Percentiles rank a stretch among this genome's conserved stretches.
phyloP scores from a whole-genome alignment of 352 stramenopile genomes.

The Phytophthora ramorum region DNA sequence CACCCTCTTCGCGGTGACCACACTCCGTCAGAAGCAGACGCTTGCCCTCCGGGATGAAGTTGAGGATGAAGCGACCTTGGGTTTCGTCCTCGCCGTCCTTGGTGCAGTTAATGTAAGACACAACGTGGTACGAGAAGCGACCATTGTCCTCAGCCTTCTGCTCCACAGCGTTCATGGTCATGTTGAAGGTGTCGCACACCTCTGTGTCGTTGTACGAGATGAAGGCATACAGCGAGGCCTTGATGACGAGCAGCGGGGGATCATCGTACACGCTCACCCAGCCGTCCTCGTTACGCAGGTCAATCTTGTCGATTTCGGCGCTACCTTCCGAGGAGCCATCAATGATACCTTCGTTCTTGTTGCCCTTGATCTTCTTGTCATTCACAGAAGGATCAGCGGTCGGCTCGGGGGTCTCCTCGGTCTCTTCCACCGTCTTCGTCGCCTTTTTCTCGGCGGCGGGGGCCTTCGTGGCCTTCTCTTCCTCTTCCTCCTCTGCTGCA shows the following conservation, averaged over 20 bases:
- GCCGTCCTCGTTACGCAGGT: conserved; percentile 70
- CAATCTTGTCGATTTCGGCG: conserved; percentile 88
- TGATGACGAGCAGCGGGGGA: conserved; percentile 80
- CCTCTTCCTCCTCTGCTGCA: conserved; percentile 12
- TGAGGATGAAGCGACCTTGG: conserved; percentile 80
- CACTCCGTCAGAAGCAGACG: conserved; percentile 82
- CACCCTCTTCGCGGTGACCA: conserved; percentile 81
- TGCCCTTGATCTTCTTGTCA: conserved; percentile 78
- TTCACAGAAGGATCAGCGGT: conserved; percentile 27
- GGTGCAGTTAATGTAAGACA: conserved; percentile 88
- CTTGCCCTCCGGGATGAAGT: conserved; percentile 86
- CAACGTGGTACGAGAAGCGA: conserved; percentile 81
- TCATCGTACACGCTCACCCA: conserved; percentile 89
- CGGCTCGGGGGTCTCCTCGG: conserved; percentile 16
- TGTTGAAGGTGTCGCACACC: conserved; percentile 88
- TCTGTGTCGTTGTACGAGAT: conserved; percentile 86
- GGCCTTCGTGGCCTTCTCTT: conserved; percentile 4
- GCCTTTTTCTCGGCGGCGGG: conserved; percentile 23
- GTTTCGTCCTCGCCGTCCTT: conserved; percentile 79
- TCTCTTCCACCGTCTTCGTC: conserved; percentile 6
- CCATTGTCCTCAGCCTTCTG: conserved; percentile 79
- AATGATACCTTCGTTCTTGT: conserved; percentile 80
- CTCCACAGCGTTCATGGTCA: conserved; percentile 87
- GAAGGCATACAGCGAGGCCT: conserved; percentile 87
- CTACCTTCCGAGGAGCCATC: conserved; percentile 81